Evolutionary conservation across 169 alveolate genomes (phyloP).

Genomic region (Pseudocohnilembus persalinus): DNA sequence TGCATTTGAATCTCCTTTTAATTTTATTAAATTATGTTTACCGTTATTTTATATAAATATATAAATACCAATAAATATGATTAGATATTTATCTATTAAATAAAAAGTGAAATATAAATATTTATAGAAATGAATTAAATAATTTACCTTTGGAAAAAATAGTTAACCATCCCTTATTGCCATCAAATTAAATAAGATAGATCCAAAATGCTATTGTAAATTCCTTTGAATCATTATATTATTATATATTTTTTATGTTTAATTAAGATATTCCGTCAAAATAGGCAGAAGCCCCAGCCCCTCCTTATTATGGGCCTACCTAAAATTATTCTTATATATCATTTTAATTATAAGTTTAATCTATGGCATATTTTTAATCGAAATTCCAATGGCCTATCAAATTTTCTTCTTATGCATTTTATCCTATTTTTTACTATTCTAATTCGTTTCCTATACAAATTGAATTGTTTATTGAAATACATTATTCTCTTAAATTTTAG

Average conservation of each 20-base stretch:
- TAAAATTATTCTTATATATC: background rate
- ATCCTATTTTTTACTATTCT: constrained; percentile 7
- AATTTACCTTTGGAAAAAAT: background rate
- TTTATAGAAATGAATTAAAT: no score
- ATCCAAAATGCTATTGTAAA: constrained; percentile 22
- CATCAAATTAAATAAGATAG: constrained; percentile 8
- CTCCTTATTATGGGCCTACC: constrained; percentile 29
- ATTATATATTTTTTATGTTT: constrained; percentile 5
- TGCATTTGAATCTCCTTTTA: constrained; percentile 7
- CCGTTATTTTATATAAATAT: no score
- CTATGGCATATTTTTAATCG: constrained; percentile 21
- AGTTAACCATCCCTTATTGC: constrained; percentile 10
- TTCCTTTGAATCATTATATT: constrained; percentile 9
- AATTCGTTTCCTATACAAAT: constrained; percentile 16
- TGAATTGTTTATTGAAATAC: constrained; percentile 13
- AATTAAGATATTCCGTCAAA: constrained; percentile 1
- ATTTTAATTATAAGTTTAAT: constrained; percentile 1
- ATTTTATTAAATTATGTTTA: no score
- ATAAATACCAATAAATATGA: no score
- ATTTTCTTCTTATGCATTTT: constrained; percentile 2
- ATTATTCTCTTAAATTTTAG: background rate
- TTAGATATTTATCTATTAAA: no score
- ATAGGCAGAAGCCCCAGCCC: constrained; percentile 17
- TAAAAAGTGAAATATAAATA: no score
- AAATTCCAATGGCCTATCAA: constrained; percentile 24